phyloP scores from a whole-genome alignment of 1,284 basidiomycete genomes.

The Stygiomarasmius scandens region DNA sequence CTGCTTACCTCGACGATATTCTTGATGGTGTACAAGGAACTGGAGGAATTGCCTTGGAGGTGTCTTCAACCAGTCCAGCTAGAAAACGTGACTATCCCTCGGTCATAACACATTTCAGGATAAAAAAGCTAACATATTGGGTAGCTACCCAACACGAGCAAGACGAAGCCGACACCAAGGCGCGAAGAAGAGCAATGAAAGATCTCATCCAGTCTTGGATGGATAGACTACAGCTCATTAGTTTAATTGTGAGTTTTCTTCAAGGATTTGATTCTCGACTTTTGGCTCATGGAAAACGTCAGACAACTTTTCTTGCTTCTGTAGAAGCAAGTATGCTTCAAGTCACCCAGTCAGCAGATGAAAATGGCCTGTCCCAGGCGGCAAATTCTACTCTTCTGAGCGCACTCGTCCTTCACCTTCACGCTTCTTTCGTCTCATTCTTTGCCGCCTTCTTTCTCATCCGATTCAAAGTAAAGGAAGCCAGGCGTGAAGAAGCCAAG shows the following conservation, averaged over 20 bases:
- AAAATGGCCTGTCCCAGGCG: slow-evolving; percentile 25
- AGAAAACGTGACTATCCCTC: not conserved
- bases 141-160: slow-evolving; percentile 52
- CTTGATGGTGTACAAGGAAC: not conserved
- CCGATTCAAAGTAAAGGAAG: slow-evolving; percentile 55
- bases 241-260: slow-evolving; percentile 49
- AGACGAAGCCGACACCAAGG: slow-evolving; percentile 47
- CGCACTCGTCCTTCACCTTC: slow-evolving; percentile 55
- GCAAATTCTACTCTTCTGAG: slow-evolving; percentile 53
- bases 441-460: slow-evolving; percentile 59
- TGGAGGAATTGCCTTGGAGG: not conserved
- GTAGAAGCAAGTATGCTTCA: slow-evolving; percentile 56
- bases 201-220: slow-evolving; percentile 61
- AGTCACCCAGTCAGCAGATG: slow-evolving; percentile 39
- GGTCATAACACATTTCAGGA: not conserved
- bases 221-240: slow-evolving; percentile 61
- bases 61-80: not conserved
- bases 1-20: not conserved
- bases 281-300: slow-evolving; percentile 4
- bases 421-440: slow-evolving; percentile 61
- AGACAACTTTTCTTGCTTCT: slow-evolving; percentile 68
- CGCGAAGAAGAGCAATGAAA: slow-evolving; percentile 45
- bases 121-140: not conserved
- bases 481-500: slow-evolving; percentile 43
- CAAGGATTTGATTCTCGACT: not conserved